Base-by-base conservation (phyloP, 2,329 filamentous ascomycete species). In the Chaetomiaceae sp. region DNA sequence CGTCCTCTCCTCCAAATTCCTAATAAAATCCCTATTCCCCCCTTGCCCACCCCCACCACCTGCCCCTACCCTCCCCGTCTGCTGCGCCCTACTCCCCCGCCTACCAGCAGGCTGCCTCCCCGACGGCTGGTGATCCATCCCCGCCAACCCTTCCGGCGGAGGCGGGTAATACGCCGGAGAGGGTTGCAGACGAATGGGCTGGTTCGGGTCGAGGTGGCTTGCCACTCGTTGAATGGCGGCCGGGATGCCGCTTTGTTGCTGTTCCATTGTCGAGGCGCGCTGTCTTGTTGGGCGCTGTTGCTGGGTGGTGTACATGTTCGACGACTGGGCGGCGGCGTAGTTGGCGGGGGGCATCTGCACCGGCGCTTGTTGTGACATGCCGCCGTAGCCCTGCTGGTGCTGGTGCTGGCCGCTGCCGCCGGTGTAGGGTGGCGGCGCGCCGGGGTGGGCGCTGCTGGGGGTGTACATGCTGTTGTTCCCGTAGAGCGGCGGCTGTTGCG, bases 161-260 rank as follows among this genome's bases (percentile, higher is more conserved):
- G 94, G 94, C 11, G 94, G 94, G 64, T 97, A 99, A 71, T 99
- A 99, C 1, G 94, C 94, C 5, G 94, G 94, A 63, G 91, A 96
- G 2, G 94, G 94, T 68, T 99, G 94, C 53, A 97, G 73, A 46
- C 94, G 83, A 64, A 99, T 97, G 0, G 94, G 94, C 56, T 91
- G 89, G 63, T 84, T 97, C 1, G 94, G 94, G 66, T 99, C 94
- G 40, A 99, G 81, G 70, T 97, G 92, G 68, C 91, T 96, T 38
- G 94, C 94, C 20, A 99, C 94, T 63, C 94, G 82, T 71, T 99
- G 94, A 54, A 99, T 89, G 3, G 91, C 86, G 14, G 89, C 86
- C 5, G 94, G 94, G 55, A 99, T 96, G 2, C 92, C 92, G 59
- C 88, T 91, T 66, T 91, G 88, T 65, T 95, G 89, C 67, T 94